A percentile compares a stretch with the other conserved stretches of the same genome.
phyloP scores from a whole-genome alignment of 2,329 filamentous ascomycete genomes.

The Niveomyces coronatus region DNA sequence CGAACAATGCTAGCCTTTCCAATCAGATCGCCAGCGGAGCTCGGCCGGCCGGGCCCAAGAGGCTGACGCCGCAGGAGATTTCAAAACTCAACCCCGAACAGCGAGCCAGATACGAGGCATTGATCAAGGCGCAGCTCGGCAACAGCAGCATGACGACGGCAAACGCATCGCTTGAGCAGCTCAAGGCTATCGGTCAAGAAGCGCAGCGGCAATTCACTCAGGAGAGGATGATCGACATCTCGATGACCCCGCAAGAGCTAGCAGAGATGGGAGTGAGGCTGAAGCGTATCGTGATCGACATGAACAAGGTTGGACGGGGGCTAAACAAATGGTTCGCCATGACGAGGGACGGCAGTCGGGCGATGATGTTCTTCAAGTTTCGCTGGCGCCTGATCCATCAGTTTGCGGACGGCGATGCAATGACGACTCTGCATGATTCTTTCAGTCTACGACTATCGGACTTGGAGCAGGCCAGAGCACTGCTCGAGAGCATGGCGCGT shows the following conservation, averaged over 20 bases:
- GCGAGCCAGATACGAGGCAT: constrained; percentile 32
- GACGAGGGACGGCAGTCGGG: constrained; percentile 38
- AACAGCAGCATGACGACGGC: constrained; percentile 12
- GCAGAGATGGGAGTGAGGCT: constrained; percentile 35
- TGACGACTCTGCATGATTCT: constrained; percentile 33
- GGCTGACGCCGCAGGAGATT: constrained; percentile 23
- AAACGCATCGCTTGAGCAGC: constrained; percentile 19
- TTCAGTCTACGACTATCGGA: constrained; percentile 44
- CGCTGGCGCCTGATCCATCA: constrained; percentile 43
- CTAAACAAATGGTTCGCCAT: constrained; percentile 38
- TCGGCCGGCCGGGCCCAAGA: constrained; percentile 15
- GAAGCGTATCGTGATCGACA: constrained; percentile 28
- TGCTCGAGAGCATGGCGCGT: constrained; percentile 42
- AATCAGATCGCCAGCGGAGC: constrained; percentile 13
- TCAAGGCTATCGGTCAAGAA: constrained; percentile 28
- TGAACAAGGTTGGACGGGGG: constrained; percentile 33
- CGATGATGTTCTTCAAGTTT: constrained; percentile 43
- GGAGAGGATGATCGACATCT: constrained; percentile 34
- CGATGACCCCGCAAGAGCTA: constrained; percentile 35
- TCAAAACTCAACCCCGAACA: constrained; percentile 35
- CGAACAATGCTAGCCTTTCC: not conserved
- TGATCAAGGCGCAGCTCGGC: constrained; percentile 20
- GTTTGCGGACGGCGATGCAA: constrained; percentile 38
- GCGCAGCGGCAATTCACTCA: constrained; percentile 28
- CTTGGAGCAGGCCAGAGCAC: constrained; percentile 35